Base-by-base conservation (phyloP, 2,329 filamentous ascomycete species). In the Pestalotiopsis sp. region DNA sequence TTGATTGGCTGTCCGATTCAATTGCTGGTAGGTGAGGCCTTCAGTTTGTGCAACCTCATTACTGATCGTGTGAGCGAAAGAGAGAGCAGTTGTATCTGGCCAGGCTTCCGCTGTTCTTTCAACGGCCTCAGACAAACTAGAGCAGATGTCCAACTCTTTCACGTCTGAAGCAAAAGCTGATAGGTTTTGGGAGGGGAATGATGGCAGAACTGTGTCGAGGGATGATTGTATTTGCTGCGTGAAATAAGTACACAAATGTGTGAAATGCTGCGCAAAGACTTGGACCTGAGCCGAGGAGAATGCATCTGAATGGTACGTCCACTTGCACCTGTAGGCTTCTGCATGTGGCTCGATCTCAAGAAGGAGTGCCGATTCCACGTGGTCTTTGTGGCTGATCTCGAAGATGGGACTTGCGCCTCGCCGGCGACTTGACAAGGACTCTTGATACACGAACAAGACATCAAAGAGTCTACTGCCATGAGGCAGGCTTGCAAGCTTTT, bases 401-500 rank as follows among this genome's bases (percentile, higher is more conserved):
- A 75, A 78, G 0, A 95, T 82, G 2, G 77, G 45, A 3, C 78
- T 73, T 1, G 71, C 69, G 1, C 58, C 39, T 38, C 71, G 20
- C 57, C 65, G 65, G 31, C 71, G 74, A 73, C 73, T 81, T 75
- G 82, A 80, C 1, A 92, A 82, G 0, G 91, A 92, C 75, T 97
- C 91, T 74, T 98, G 95, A 84, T 95, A 98, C 0, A 95, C 90
- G 74, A 97, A 91, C 0, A 97, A 82, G 0, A 91, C 86, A 72
- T 97, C 93, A 73, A 95, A 97, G 0, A 97, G 79, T 1, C 81
- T 80, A 52, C 88, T 84, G 0, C 85, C 83, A 0, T 89, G 83
- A 36, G 84, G 80, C 0, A 91, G 70, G 0, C 85, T 86, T 3
- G 86, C 87, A 1, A 86, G 79, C 72, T 87, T 89, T 74, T 89